phyloP scores from a whole-genome alignment of 164 flowering plant genomes.

The Sextonia rubra region DNA sequence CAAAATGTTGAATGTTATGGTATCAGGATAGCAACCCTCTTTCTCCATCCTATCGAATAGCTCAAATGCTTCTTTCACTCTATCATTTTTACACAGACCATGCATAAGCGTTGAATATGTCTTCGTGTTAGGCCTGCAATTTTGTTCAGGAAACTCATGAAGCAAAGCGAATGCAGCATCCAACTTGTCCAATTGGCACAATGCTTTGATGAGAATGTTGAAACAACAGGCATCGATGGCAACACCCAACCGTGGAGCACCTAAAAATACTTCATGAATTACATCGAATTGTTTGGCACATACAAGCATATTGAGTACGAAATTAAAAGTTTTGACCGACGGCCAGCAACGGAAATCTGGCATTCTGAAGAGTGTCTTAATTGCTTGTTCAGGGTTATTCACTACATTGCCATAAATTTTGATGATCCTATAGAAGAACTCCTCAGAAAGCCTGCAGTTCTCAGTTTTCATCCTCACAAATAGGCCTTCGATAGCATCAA shows the following conservation, averaged over 20 bases:
- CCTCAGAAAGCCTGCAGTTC: conserved; percentile 58
- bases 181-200: conserved; percentile 54
- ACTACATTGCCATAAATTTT: conserved; percentile 56
- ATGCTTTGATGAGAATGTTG: conserved; percentile 74
- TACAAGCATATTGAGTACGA: conserved; percentile 73
- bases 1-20: conserved; percentile 66
- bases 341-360: conserved; percentile 69
- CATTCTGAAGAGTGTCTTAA: conserved; percentile 64
- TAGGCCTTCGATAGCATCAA: conserved; percentile 52
- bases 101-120: conserved; percentile 80
- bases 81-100: conserved; percentile 47
- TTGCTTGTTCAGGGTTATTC: conserved; percentile 42
- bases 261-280: conserved; percentile 54
- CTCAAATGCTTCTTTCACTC: conserved; percentile 63
- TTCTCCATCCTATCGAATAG: conserved; percentile 63
- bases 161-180: conserved; percentile 67
- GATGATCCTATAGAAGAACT: conserved; percentile 59
- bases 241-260: conserved; percentile 55
- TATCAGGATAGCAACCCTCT: conserved; percentile 56
- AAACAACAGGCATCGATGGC: conserved; percentile 70
- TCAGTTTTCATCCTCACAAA: conserved; percentile 41
- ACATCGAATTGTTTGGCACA: conserved; percentile 43
- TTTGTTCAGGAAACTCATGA: conserved; percentile 72
- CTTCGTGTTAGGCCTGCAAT: conserved; percentile 49
- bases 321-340: conserved; percentile 53